Evolutionary conservation across 106 monocot genomes (phyloP).

Genomic region (Vanilla planifolia): DNA sequence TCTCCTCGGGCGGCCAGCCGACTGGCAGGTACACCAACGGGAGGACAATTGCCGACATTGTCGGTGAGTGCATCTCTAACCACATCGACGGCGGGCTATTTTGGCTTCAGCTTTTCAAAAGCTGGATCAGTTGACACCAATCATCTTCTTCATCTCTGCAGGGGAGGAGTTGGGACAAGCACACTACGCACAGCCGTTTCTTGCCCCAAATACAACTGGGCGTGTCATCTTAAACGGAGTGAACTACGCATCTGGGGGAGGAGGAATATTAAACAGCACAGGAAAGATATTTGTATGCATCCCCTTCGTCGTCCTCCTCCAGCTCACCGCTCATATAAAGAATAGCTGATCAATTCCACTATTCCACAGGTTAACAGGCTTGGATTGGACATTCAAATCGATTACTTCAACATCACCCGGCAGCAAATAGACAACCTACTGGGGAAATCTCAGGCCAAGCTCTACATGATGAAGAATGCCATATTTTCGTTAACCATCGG

Average conservation of each 20-base stretch:
- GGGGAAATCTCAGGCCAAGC: conserved; percentile 56
- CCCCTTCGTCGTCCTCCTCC: not conserved
- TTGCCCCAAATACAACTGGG: conserved; percentile 67
- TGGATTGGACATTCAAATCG: conserved; percentile 72
- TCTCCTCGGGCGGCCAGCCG: conserved; percentile 58
- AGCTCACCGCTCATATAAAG: not conserved
- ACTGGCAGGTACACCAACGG: conserved; percentile 88
- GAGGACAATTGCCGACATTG: conserved; percentile 77
- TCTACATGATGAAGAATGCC: conserved; percentile 31
- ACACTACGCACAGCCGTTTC: conserved; percentile 49
- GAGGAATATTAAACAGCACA: conserved; percentile 73
- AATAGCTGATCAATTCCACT: no score
- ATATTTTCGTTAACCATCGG: conserved; percentile 83
- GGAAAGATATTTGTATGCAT: conserved; percentile 65
- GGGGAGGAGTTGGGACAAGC: conserved; percentile 47
- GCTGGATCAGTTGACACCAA: no score
- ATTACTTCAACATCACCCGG: conserved; percentile 78
- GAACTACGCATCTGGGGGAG: conserved; percentile 88
- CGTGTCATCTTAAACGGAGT: conserved; percentile 56
- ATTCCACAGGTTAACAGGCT: conserved; percentile 63
- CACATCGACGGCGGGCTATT: no score
- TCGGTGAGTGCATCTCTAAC: conserved; percentile 40
- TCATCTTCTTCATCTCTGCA: conserved; percentile 3
- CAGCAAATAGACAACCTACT: conserved; percentile 45
- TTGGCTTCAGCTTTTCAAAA: not conserved